Evolutionary conservation across 441 rosid genomes (phyloP), one percentile per base, ranked within the genome.

Genomic region (Corymbia citriodora): DNA sequence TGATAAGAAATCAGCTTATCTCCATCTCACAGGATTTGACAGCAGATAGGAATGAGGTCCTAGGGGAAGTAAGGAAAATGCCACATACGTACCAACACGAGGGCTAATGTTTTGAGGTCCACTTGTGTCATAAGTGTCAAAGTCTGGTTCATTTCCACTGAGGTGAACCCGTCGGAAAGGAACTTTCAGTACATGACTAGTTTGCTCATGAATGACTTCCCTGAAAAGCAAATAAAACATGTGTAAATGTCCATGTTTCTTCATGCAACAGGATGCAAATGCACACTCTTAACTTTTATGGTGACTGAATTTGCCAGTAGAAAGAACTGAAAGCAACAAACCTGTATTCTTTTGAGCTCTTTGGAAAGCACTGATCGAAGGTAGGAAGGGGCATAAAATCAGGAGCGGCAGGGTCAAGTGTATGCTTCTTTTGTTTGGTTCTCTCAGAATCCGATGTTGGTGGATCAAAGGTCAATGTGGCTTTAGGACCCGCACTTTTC

Each of bases 41-140:
- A 79, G 52, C 85, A 45, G 85, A 45, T 48, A 3, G 85, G 85
- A 79, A 23, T 14, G 52, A 79, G 52, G 85, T 79, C 83, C 83
- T 21, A 74, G 52, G 1, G 40, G 83, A 74, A 21, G 90, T 21
- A 52, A 25, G 27, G 21, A 61, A 88, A 89, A 61, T 55, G 31
- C 65, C 87, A 63, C 48, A 81, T 81, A 21, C 91, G 82, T 94
- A 98, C 99, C 99, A 87, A 55, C 70, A 29, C 87, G 96, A 29
- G 99, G 98, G 92, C 93, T 92, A 85, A 97, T 94, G 91, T 97
- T 93, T 85, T 96, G 99, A 88, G 99, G 99, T 90, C 99, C 99
- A 90, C 99, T 97, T 88, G 99, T 98, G 92, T 98, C 99, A 89
- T 98, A 98, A 63, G 90, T 95, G 93, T 97, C 99, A 88, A 98